Evolutionary conservation across 225 moss, liverwort and hornwort species (phyloP), one percentile per base, ranked within the genome.

Genomic region (Rhytidiadelphus loreus): DNA sequence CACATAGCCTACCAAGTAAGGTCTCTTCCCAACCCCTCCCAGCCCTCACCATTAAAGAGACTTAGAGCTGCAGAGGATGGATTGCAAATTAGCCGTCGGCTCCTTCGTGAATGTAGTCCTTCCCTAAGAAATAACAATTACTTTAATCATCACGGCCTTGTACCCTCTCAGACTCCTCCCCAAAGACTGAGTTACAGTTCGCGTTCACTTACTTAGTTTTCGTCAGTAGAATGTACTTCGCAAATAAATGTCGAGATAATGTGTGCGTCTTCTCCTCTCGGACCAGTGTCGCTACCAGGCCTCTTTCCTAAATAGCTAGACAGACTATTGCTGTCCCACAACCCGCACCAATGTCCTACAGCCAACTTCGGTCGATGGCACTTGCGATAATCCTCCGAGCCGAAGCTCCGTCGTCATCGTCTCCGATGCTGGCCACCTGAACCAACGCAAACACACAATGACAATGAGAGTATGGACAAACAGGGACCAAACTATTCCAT

Each of bases 391-490:
- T 87, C 83, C 90, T 88, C 77, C 82, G 57, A 89, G 69, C 75
- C 80, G 80, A 77, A 86, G 76, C 91, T 86, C 89, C 92, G 87
- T 93, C 92, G 93, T 92, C 93, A 93, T 92, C 90, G 85, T 90
- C 91, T 93, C 86, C 84, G 90, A 88, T 85, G 58, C 93, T 91
- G 93, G 35, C 52, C 86, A 93, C 82, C 81, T 73, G 52, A 87
- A 87, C 73, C 82, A 87, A 91, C 86, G 86, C 91, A 89, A 72
- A 81, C 75, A 89, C 87, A 79, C 89, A 74, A 82, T 81, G 76
- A 77, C 74, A 87, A 89, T 91, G 89, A 92, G 88, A 88, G 82
- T 46, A 58, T 29, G 88, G 33, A 86, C 77, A 80, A 83, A 65
- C 73, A 62, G 37, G 46, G 29, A 69, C 75, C 66, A 83, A 88